These are phyloP conservation scores for Cylindrodendrum hubeiense DNA, from an alignment of 2,329 filamentous ascomycete species.

Conservation along the genomic window DNA sequence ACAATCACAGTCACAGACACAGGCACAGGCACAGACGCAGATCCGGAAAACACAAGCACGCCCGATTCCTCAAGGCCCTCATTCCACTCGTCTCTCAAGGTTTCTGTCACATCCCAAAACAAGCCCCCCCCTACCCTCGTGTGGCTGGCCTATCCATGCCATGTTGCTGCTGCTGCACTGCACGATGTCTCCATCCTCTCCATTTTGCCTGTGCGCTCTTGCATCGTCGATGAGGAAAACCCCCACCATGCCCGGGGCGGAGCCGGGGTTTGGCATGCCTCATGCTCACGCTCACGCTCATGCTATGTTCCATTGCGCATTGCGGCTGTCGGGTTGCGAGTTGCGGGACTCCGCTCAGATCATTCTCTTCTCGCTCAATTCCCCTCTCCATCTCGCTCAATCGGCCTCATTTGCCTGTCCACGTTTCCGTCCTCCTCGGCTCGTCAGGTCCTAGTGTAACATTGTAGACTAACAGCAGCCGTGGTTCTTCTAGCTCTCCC, in stretches of 20 bases:
- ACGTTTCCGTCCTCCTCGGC: conserved; percentile 3
- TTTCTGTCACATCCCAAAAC: conserved; percentile 8
- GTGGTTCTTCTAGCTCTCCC: conserved; percentile 1
- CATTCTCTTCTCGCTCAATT: conserved; percentile 13
- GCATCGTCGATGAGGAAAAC: conserved; percentile 18
- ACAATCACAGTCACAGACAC: conserved; percentile 9
- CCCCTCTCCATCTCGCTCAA: neutral
- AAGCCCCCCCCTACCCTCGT: neutral
- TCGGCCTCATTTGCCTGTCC: neutral
- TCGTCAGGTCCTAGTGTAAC: conserved; percentile 8
- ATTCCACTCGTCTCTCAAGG: conserved; percentile 19
- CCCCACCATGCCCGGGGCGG: conserved; percentile 24
- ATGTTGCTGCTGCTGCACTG: conserved; percentile 12
- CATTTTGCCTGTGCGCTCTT: conserved; percentile 20
- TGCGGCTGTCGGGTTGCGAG: neutral
- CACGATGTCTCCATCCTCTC: conserved; percentile 12
- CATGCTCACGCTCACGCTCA: neutral
- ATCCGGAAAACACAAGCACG: neutral
- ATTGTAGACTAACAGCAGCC: conserved; percentile 11
- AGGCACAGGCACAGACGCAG: neutral
- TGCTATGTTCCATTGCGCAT: conserved; percentile 4
- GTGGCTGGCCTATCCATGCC: conserved; percentile 4
- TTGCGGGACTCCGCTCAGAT: conserved; percentile 4
- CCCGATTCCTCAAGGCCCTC: conserved; percentile 7
- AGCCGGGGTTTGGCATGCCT: conserved; percentile 11